phyloP scores from a whole-genome alignment of 2,329 filamentous ascomycete genomes.

The Myriosclerotinia scirpicola region DNA sequence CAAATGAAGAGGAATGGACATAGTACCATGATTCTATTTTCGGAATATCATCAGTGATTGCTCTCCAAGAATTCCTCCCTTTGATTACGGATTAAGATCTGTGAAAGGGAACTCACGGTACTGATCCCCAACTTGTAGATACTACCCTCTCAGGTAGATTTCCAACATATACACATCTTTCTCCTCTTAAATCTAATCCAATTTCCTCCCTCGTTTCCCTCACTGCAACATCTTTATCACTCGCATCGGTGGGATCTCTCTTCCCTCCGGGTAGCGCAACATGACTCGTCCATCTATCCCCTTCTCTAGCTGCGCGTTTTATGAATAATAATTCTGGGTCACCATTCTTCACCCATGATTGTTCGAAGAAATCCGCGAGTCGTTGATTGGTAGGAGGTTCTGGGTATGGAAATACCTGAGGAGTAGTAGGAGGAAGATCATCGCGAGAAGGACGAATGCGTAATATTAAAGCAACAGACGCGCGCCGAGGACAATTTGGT shows the following conservation, averaged over 20 bases:
- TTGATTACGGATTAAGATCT: not conserved
- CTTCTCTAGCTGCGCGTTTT: constrained; percentile 62
- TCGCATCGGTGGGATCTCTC: constrained; percentile 61
- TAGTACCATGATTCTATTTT: constrained; percentile 61
- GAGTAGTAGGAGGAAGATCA: constrained; percentile 49
- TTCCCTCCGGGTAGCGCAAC: constrained; percentile 68
- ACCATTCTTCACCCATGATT: constrained; percentile 64
- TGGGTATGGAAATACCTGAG: constrained; percentile 26
- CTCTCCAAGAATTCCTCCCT: not conserved
- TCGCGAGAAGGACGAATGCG: constrained; percentile 59
- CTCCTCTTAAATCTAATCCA: constrained; percentile 56
- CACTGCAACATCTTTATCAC: constrained; percentile 62
- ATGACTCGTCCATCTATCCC: constrained; percentile 69
- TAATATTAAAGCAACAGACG: constrained; percentile 65
- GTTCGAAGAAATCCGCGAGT: constrained; percentile 57
- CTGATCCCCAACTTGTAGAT: constrained; percentile 64
- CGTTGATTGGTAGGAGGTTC: constrained; percentile 31
- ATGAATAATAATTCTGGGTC: constrained; percentile 71
- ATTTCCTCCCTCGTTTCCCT: constrained; percentile 67
- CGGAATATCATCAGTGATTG: not conserved
- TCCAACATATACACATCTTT: constrained; percentile 51
- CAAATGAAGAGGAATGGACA: constrained; percentile 68
- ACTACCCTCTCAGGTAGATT: constrained; percentile 67
- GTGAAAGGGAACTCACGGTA: constrained; percentile 49
- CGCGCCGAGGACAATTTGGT: constrained; percentile 45